These are phyloP conservation scores for Blastobotrys serpentis DNA, from an alignment of 1,139 yeast species.

Conservation along the genomic window DNA sequence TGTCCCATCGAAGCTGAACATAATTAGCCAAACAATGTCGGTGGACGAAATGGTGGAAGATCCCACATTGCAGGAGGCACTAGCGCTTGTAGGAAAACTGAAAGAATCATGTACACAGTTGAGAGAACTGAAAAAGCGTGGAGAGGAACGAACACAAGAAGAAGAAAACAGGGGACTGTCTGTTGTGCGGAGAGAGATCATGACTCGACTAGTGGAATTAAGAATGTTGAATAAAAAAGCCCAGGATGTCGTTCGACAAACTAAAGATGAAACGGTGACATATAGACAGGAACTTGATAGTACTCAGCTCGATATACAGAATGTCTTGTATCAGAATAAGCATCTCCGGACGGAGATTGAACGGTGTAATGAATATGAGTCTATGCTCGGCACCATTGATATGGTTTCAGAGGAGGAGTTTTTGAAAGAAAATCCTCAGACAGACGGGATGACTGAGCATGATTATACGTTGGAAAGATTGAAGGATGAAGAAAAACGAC, in stretches of 20 bases:
- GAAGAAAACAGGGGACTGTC: neutral
- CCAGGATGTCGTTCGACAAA: conserved; percentile 26
- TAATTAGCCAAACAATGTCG: no score
- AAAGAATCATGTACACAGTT: neutral
- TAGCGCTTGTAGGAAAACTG: neutral
- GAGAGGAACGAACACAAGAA: no score
- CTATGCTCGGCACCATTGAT: conserved; percentile 33
- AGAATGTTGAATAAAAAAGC: conserved; percentile 31
- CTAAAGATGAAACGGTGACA: conserved; percentile 27
- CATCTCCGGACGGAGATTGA: conserved; percentile 36
- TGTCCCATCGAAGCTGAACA: no score
- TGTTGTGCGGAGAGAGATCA: conserved; percentile 19
- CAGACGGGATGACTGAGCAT: conserved; percentile 25
- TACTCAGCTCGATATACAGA: conserved; percentile 35
- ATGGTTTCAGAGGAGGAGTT: conserved; percentile 35
- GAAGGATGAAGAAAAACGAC: conserved; percentile 35
- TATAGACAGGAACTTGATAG: conserved; percentile 33
- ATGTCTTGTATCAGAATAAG: conserved; percentile 37
- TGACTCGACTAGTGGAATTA: conserved; percentile 28
- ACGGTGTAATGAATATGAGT: conserved; percentile 31
- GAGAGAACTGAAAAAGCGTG: neutral
- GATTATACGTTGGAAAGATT: conserved; percentile 35
- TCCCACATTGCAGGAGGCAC: neutral
- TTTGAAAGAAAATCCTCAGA: conserved; percentile 29
- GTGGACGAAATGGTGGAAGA: neutral